Conservation (phyloP, 2,329 filamentous ascomycete species). For the Byssothecium circinans region DNA sequence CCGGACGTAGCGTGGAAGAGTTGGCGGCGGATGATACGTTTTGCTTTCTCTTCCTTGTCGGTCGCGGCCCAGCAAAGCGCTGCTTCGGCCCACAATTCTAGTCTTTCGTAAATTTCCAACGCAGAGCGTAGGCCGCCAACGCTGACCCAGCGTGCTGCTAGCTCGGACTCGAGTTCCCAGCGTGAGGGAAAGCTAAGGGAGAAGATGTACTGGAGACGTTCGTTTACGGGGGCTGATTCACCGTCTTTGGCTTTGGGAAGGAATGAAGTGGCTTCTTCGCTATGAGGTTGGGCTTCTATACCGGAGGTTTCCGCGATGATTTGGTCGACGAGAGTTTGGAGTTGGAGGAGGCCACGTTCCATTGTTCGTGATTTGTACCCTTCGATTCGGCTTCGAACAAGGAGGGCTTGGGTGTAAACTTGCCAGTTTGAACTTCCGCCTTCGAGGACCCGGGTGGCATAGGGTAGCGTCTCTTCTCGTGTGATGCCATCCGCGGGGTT, state of each 20-base stretch:
- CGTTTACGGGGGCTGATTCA: slow-evolving; percentile 75
- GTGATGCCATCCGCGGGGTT: slow-evolving; percentile 83
- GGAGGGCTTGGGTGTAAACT: slow-evolving; percentile 88
- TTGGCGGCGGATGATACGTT: slow-evolving; percentile 72
- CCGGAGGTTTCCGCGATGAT: slow-evolving; percentile 80
- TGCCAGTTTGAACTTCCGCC: slow-evolving; percentile 97
- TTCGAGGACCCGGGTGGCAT: slow-evolving; percentile 81
- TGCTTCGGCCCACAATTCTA: slow-evolving; percentile 93
- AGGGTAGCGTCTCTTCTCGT: slow-evolving; percentile 90
- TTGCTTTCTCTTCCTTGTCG: slow-evolving; percentile 81
- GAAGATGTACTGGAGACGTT: slow-evolving; percentile 82
- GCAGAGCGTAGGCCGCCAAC: slow-evolving; percentile 87
- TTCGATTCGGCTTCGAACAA: slow-evolving; percentile 89
- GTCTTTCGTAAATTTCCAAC: slow-evolving; percentile 90
- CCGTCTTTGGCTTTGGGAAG: slow-evolving; percentile 72
- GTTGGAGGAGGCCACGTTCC: slow-evolving; percentile 85
- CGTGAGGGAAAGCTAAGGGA: slow-evolving; percentile 79
- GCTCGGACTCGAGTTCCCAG: slow-evolving; percentile 92
- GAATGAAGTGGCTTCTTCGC: slow-evolving; percentile 68
- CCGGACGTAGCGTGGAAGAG: slow-evolving; percentile 68
- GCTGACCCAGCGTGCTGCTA: slow-evolving; percentile 88
- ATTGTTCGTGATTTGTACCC: slow-evolving; percentile 82
- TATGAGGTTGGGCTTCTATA: slow-evolving; percentile 22
- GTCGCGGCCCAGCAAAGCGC: slow-evolving; percentile 83
- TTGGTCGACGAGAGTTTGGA: slow-evolving; percentile 94